These are phyloP conservation scores for Plasmodiophora brassicae DNA, from an alignment of 208 protist genomes.

Conservation along the genomic window DNA sequence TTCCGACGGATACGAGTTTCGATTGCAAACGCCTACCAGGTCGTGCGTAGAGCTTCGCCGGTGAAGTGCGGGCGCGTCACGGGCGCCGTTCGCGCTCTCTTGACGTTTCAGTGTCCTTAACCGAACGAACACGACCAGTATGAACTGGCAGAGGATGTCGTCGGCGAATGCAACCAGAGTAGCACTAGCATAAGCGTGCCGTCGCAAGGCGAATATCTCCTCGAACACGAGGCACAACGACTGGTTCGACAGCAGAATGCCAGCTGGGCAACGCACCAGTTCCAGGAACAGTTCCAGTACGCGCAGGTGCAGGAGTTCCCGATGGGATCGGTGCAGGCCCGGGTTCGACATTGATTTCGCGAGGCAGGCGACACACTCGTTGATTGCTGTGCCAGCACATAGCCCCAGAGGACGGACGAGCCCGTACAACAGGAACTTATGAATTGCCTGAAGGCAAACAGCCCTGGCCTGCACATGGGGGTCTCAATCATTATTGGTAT, in stretches of 20 bases:
- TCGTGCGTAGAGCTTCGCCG: too few species aligned
- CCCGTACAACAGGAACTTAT: not conserved
- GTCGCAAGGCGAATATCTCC: not conserved
- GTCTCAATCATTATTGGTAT: not conserved
- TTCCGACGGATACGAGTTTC: too few species aligned
- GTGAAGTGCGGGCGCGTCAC: too few species aligned
- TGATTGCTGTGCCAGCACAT: not conserved
- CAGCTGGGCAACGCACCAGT: not conserved
- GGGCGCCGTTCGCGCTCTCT: not conserved
- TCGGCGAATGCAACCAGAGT: not conserved
- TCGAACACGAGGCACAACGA: not conserved
- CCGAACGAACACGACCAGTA: not conserved
- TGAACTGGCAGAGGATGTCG: not conserved
- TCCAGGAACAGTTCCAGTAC: conserved; percentile 15
- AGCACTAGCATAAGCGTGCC: not conserved
- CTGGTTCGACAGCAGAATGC: not conserved
- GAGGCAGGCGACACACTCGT: not conserved
- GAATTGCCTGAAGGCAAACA: not conserved
- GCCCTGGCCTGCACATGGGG: not conserved
- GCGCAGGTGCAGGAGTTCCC: not conserved
- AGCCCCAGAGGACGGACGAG: not conserved
- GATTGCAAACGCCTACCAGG: too few species aligned
- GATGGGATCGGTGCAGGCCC: not conserved
- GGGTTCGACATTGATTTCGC: not conserved
- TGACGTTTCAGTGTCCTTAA: not conserved